Evolutionary conservation across 768 basidiomycete species (phyloP), one percentile per base, ranked within the genome.

Genomic region (Leccinellum rugosiceps): DNA sequence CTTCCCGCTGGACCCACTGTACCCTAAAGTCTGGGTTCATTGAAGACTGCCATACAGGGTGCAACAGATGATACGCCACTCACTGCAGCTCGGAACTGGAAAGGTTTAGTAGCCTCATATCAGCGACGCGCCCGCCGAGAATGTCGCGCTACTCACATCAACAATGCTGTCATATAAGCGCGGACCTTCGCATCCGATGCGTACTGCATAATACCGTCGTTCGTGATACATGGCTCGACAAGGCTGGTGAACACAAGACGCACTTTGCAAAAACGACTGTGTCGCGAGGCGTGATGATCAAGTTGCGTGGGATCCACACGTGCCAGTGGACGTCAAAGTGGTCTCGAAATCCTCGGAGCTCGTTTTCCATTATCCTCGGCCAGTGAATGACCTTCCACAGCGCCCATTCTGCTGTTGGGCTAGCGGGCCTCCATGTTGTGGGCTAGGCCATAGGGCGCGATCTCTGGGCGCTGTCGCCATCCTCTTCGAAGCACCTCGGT

Each of bases 141-240:
- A 43, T 17, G 31, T 4, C 48, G 44, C 48, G 23, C 45, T 43
- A 48, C 74, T 53, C 56, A 75, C 74, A 55, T 70, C 64, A 9
- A 47, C 9, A 51, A 64, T 67, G 31, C 46, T 66, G 30, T 71
- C 63, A 41, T 76, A 76, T 43, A 75, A 60, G 13, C 64, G 65
- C 3, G 74, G 59, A 48, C 74, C 74, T 23, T 67, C 61, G 10
- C 75, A 66, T 28, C 74, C 74, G 51, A 69, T 65, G 38, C 67
- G 72, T 26, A 75, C 74, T 6, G 75, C 74, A 56, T 75, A 75
- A 55, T 71, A 76, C 21, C 64, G 66, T 55, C 62, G 66, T 52
- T 30, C 44, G 43, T 50, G 48, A 25, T 11, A 49, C 65, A 69
- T 68, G 31, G 14, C 46, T 44, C 25, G 19, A 30, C 32, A 44